Evolutionary conservation across 108 stramenopile species (phyloP).

Genomic region (Aurantiochytrium sp.): DNA sequence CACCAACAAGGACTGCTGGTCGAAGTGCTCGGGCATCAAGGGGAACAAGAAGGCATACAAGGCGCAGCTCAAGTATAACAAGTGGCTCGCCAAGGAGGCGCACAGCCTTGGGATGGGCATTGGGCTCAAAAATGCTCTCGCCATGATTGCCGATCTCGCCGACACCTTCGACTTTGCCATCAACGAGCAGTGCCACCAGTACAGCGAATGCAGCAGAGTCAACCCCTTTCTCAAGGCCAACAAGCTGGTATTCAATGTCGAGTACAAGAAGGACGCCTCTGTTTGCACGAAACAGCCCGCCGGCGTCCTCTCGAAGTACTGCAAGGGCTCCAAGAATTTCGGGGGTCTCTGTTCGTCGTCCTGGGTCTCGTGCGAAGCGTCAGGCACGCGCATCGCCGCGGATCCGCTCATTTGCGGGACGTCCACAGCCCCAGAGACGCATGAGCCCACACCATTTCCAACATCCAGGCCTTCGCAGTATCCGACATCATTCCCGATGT

Average conservation of each 20-base stretch:
- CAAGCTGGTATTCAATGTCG: conserved; percentile 26
- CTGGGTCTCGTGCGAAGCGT: not conserved
- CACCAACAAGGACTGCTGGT: not conserved
- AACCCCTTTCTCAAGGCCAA: not conserved
- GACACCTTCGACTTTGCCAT: conserved; percentile 36
- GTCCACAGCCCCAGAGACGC: not conserved
- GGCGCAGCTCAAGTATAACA: conserved; percentile 31
- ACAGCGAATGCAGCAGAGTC: conserved; percentile 12
- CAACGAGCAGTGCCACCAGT: conserved; percentile 35
- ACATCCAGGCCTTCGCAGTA: not conserved
- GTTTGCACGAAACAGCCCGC: not conserved
- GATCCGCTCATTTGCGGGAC: not conserved
- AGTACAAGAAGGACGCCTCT: not conserved
- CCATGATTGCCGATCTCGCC: not conserved
- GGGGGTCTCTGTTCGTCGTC: not conserved
- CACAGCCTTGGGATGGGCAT: not conserved
- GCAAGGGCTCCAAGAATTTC: not conserved
- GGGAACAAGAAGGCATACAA: not conserved
- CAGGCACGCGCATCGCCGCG: not conserved
- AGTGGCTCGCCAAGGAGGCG: conserved; percentile 27
- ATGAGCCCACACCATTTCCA: not conserved
- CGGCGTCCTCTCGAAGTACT: not conserved
- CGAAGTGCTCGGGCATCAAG: not conserved
- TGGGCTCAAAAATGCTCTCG: conserved; percentile 31
- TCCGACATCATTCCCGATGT: no score